phyloP scores from a whole-genome alignment of 2,329 filamentous ascomycete genomes.

The Graphium sp. region DNA sequence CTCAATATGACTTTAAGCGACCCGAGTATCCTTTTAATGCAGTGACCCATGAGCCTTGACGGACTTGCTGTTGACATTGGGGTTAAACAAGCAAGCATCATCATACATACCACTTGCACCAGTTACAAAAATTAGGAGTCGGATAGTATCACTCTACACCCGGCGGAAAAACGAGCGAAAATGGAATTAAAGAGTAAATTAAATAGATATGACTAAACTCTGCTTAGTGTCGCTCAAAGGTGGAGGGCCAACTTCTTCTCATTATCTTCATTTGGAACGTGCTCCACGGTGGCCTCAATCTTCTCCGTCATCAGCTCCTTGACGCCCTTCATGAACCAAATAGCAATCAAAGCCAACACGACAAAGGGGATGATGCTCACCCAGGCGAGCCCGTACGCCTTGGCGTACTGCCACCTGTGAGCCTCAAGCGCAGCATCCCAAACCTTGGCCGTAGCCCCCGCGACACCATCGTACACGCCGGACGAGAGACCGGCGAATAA shows the following conservation, averaged over 20 bases:
- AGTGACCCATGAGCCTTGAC: too few relatives aligned
- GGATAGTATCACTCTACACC: too few relatives aligned
- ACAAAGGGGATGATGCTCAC: constrained; percentile 32
- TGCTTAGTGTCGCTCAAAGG: too few relatives aligned
- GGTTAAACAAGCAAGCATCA: too few relatives aligned
- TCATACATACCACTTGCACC: too few relatives aligned
- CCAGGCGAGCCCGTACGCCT: constrained; percentile 31
- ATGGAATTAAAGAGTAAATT: too few relatives aligned
- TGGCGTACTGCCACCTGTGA: constrained; percentile 17
- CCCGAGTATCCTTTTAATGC: too few relatives aligned
- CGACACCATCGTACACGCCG: constrained; percentile 15
- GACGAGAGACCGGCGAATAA: constrained; percentile 14
- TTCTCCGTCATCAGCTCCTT: constrained; percentile 35
- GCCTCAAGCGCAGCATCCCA: constrained; percentile 10
- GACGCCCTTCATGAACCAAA: constrained; percentile 26
- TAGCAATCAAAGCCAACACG: constrained; percentile 24
- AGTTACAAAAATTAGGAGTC: too few relatives aligned
- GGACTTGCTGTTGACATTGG: too few relatives aligned
- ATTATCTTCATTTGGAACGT: constrained; percentile 5
- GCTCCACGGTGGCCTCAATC: constrained; percentile 33
- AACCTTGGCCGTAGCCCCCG: constrained; percentile 14
- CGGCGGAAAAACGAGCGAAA: too few relatives aligned
- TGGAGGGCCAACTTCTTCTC: constrained; percentile 3
- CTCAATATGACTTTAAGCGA: too few relatives aligned
- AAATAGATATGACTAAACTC: too few relatives aligned